Conservation (phyloP, 371 early-diverging fungal genomes). For the Mucor saturninus region DNA sequence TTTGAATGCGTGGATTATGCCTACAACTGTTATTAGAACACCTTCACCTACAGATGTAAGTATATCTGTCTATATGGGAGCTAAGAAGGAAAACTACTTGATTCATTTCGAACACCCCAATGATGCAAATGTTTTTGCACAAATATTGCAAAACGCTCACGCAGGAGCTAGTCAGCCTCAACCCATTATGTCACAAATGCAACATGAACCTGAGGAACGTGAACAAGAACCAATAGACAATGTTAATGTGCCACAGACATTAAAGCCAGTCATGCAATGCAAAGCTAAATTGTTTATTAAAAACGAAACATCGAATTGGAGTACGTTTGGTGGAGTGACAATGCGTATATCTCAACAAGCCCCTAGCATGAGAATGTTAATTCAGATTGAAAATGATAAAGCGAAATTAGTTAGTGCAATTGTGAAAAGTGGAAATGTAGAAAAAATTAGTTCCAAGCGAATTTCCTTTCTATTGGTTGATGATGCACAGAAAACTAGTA, state of each 20-base stretch:
- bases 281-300: slow-evolving; percentile 47
- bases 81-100: slow-evolving; percentile 47
- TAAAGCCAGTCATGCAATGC: slow-evolving; percentile 48
- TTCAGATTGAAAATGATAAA: slow-evolving; percentile 54
- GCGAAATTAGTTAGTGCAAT: slow-evolving; percentile 43
- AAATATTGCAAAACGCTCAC: slow-evolving; percentile 32
- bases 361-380: slow-evolving; percentile 48
- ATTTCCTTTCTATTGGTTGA: slow-evolving; percentile 43
- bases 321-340: slow-evolving; percentile 38
- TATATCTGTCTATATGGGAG: slow-evolving; percentile 42
- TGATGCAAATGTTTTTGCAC: slow-evolving; percentile 33
- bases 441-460: slow-evolving; percentile 39
- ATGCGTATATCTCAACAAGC: slow-evolving; percentile 47
- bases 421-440: slow-evolving; percentile 50
- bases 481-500: slow-evolving; percentile 36
- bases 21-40: slow-evolving; percentile 37
- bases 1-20: slow-evolving; percentile 52
- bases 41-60: slow-evolving; percentile 48
- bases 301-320: slow-evolving; percentile 52
- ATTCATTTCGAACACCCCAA: slow-evolving; percentile 43
- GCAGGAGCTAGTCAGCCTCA: slow-evolving; percentile 12
- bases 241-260: slow-evolving; percentile 46
- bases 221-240: slow-evolving; percentile 29
- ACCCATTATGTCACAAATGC: not conserved
- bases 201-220: slow-evolving; percentile 5